Evolutionary conservation across 2,329 filamentous ascomycete species (phyloP).

Genomic region (Trichoderma endophyticum): DNA sequence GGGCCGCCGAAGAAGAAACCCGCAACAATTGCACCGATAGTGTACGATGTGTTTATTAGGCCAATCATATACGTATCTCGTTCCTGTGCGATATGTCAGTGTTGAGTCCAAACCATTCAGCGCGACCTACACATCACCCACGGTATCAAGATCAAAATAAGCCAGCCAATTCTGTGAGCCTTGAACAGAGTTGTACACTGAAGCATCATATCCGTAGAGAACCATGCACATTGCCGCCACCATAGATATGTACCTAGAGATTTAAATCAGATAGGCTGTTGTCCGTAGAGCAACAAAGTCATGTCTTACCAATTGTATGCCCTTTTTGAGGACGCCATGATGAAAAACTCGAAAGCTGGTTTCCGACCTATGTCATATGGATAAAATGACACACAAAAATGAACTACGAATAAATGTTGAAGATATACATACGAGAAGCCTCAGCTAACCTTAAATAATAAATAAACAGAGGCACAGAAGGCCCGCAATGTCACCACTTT

Average conservation of each 20-base stretch:
- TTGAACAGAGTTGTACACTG: neutral
- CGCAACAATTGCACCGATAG: neutral
- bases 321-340: neutral
- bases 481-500: neutral
- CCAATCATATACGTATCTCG: neutral
- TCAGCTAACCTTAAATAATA: neutral
- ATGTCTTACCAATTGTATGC: neutral
- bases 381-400: neutral
- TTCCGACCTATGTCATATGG: neutral
- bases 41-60: neutral
- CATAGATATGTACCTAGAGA: neutral
- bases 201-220: neutral
- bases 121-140: neutral
- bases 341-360: neutral
- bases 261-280: neutral
- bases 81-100: neutral
- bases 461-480: neutral
- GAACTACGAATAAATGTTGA: neutral
- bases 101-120: neutral
- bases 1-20: neutral
- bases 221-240: conserved; percentile 8
- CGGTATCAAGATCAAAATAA: neutral
- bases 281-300: accelerated
- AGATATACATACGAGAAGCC: neutral
- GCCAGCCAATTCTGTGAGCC: neutral